phyloP scores from a whole-genome alignment of 1,139 yeast species.

The Sugiyamaella sp. region DNA sequence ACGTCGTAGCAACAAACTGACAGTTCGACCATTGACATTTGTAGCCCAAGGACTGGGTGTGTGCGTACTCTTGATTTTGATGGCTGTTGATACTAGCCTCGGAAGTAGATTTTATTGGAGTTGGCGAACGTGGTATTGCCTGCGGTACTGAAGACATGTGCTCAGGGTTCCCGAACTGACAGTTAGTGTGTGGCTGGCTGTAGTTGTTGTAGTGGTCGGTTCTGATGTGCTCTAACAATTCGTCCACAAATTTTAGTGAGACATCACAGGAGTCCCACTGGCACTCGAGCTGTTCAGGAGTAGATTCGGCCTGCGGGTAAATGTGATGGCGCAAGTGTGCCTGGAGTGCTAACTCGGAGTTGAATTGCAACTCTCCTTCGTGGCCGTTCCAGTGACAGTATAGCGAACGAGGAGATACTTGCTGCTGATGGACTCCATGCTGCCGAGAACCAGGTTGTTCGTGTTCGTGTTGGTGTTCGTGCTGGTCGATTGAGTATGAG shows the following conservation, averaged over 20 bases:
- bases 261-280: conserved; percentile 48
- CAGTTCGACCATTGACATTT: conserved; percentile 43
- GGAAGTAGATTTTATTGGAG: conserved; percentile 13
- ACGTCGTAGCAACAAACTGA: conserved; percentile 31
- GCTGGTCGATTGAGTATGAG: too few relatives aligned
- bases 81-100: not conserved
- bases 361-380: conserved; percentile 37
- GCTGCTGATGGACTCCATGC: not conserved
- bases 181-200: conserved; percentile 34
- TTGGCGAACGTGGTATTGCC: conserved; percentile 14
- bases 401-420: conserved; percentile 15
- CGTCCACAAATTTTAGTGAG: conserved; percentile 38
- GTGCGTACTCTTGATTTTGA: not conserved
- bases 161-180: too few relatives aligned
- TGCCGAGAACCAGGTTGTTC: not conserved
- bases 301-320: conserved; percentile 10
- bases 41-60: conserved; percentile 20
- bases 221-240: conserved; percentile 43
- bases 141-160: too few relatives aligned
- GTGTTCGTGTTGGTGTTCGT: not conserved
- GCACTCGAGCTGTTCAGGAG: conserved; percentile 33
- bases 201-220: conserved; percentile 39
- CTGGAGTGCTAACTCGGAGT: conserved; percentile 37
- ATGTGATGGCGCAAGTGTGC: conserved; percentile 35
- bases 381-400: conserved; percentile 46